Conservation (phyloP, 805 yeast genomes). For the Clavispora fructus region DNA sequence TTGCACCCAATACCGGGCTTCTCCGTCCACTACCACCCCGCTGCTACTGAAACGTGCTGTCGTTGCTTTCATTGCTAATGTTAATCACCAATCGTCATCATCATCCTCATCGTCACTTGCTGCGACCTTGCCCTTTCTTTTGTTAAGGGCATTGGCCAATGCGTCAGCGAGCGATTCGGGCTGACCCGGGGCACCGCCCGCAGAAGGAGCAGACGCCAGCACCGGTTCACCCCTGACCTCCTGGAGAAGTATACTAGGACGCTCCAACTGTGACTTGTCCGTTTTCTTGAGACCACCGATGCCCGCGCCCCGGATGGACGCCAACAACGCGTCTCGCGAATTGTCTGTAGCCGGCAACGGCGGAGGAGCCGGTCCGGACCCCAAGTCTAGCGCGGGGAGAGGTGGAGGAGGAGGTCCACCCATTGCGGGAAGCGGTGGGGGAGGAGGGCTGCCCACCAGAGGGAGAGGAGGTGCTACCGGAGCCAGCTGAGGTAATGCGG, state of each 20-base stretch:
- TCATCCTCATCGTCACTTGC: conserved; percentile 82
- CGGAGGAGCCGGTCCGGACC: conserved; percentile 11
- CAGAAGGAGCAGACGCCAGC: conserved; percentile 34
- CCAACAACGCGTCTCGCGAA: conserved; percentile 75
- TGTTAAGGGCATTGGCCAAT: conserved; percentile 75
- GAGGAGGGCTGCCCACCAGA: conserved; percentile 2
- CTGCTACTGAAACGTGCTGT: neutral
- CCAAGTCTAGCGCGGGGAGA: neutral
- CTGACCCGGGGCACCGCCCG: conserved; percentile 37
- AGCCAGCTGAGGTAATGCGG: conserved; percentile 27
- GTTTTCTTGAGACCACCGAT: conserved; percentile 64
- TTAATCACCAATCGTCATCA: conserved; percentile 43
- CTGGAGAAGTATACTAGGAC: conserved; percentile 65
- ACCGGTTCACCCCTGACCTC: conserved; percentile 64
- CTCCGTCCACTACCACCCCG: too few species aligned
- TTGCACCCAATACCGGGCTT: neutral
- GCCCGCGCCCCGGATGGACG: conserved; percentile 79
- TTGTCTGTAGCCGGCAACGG: conserved; percentile 37
- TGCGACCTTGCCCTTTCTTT: conserved; percentile 77
- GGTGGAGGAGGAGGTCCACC: conserved; percentile 24
- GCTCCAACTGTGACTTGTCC: conserved; percentile 79
- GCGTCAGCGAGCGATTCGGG: conserved; percentile 80
- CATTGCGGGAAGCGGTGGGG: conserved; percentile 9
- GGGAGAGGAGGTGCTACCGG: conserved; percentile 4
- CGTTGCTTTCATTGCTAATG: neutral